Evolutionary conservation across 2,329 filamentous ascomycete genomes (phyloP).

Genomic region (Davidsoniella virescens): DNA sequence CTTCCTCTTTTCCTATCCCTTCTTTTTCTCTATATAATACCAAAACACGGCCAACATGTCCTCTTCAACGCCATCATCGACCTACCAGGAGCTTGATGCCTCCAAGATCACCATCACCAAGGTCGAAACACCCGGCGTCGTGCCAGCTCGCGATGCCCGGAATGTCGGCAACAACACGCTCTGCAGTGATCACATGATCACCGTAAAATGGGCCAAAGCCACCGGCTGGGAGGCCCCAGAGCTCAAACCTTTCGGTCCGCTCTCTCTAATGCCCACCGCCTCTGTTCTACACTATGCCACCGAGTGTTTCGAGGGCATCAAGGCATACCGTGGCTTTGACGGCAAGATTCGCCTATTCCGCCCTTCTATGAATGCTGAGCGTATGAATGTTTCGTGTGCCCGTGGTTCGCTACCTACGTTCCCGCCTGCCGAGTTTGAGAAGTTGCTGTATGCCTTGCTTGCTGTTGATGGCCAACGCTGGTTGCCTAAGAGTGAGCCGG

Average conservation of each 20-base stretch:
- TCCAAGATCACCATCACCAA: constrained; percentile 42
- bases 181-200: constrained; percentile 81
- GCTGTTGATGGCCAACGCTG: constrained; percentile 60
- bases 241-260: constrained; percentile 60
- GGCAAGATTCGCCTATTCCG: constrained; percentile 62
- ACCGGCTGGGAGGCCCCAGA: constrained; percentile 59
- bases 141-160: constrained; percentile 34
- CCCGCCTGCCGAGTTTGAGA: constrained; percentile 52
- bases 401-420: constrained; percentile 65
- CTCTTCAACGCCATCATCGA: constrained; percentile 25
- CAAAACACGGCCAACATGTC: constrained; percentile 13
- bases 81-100: constrained; percentile 43
- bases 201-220: constrained; percentile 46
- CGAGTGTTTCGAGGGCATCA: constrained; percentile 76
- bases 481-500: constrained; percentile 54
- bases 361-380: constrained; percentile 53
- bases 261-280: constrained; percentile 65
- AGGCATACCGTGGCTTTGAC: constrained; percentile 66
- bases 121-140: constrained; percentile 32
- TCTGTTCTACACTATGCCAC: constrained; percentile 78
- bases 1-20: background rate
- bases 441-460: constrained; percentile 55
- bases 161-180: constrained; percentile 34
- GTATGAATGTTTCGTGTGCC: constrained; percentile 41
- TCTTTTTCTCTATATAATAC: constrained; percentile 1